Base-by-base conservation (phyloP, 257 asterid genomes). In the Nicotiana sylvestris region DNA sequence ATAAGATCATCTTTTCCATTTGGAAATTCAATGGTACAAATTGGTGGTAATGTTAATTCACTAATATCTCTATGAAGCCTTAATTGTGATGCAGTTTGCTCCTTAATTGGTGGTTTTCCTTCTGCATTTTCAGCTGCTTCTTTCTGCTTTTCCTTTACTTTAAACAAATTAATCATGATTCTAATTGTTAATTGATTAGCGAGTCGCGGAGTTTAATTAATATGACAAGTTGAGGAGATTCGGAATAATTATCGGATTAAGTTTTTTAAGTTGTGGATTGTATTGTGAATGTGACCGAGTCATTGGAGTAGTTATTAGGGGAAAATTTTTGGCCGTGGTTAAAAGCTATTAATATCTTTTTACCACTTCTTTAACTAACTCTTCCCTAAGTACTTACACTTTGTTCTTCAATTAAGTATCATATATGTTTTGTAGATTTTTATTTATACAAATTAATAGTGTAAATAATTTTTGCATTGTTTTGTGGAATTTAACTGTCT, bases 91-190 rank as follows among this genome's bases (percentile, higher is more conserved):
- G 83, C 77, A 13, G 76, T 80, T 64, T 80, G 83, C 46, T 80
- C 67, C 46, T 80, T 80, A 13, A 11, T 7, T 4, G 32, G 29
- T 37, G 37, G 37, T 21, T 64, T 80, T 15, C 76, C 76, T 37
- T 61, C 43, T 9, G 74, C 82, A 80, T 32, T 80, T 80, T 65
- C 83, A 64, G 83, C 77, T 61, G 76, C 76, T 46, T 80, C 83
- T 43, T 18, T 37, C 53, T 80, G 83, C 62, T 80, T 80, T 32
- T 80, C 83, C 32, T 80, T 57, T 57, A 17, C 27, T 57, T 57
- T 57, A 6, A 57, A 57, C 64, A 57, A 57, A 57, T 57, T 57
- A 57, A 57, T 57, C 64, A 57, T 57, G 64, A 4, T 17, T 57
- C 10, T 6, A n/a, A 16, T 5, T 57, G 27, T 57, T 57, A 57